Conservation (phyloP, 257 asterid genomes). For the Salvia splendens region DNA sequence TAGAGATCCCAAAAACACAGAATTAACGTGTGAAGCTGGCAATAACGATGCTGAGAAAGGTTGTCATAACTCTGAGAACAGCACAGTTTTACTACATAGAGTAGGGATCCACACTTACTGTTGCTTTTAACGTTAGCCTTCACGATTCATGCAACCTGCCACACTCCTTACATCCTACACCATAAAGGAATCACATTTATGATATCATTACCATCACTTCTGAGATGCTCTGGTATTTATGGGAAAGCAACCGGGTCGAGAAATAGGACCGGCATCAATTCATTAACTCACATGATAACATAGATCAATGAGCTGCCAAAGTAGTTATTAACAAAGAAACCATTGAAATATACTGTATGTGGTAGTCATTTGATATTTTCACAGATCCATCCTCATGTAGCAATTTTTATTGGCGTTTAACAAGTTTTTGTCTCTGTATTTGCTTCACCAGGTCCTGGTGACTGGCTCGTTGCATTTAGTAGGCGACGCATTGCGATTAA, state of each 20-base stretch:
- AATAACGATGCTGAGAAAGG: constrained; percentile 47
- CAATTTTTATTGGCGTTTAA: neutral
- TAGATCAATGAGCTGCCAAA: neutral
- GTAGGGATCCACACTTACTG: constrained; percentile 50
- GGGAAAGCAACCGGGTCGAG: neutral
- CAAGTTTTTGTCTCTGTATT: neutral
- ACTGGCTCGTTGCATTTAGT: constrained; percentile 92
- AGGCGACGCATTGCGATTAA: constrained; percentile 75
- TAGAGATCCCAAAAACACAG: constrained; percentile 53
- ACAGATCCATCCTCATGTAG: neutral
- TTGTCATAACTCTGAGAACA: constrained; percentile 51
- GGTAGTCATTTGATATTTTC: too few relatives aligned
- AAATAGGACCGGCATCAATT: neutral
- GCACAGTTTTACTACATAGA: constrained; percentile 62
- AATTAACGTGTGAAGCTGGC: constrained; percentile 50
- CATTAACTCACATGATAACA: neutral
- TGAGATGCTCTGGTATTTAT: neutral
- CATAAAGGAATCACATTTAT: neutral
- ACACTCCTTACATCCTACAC: too few relatives aligned
- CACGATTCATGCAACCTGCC: too few relatives aligned
- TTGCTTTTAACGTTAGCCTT: constrained; percentile 45
- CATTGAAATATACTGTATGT: too few relatives aligned
- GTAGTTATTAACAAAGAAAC: too few relatives aligned
- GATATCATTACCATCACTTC: neutral
- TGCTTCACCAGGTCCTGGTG: constrained; percentile 68